These are phyloP conservation scores for Cladosporium sp. DNA, from an alignment of 2,329 filamentous ascomycete genomes.

Conservation along the genomic window DNA sequence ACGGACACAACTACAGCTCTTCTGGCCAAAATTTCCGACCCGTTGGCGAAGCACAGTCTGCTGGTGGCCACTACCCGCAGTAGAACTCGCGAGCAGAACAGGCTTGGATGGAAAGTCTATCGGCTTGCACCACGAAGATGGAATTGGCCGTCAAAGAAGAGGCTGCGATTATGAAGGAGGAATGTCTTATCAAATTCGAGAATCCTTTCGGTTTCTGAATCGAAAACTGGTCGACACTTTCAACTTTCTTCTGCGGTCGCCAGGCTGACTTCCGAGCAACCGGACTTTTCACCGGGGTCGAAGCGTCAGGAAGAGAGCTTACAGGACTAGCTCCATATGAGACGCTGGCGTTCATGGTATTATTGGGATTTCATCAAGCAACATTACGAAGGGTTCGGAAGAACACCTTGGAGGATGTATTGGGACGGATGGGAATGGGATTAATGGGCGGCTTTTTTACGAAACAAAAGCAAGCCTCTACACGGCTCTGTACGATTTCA, in stretches of 20 bases:
- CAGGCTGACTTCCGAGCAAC: neutral
- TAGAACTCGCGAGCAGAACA: neutral
- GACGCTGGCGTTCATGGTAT: neutral
- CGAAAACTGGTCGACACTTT: neutral
- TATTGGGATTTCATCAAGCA: neutral
- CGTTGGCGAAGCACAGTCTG: conserved; percentile 18
- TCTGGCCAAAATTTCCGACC: conserved; percentile 27
- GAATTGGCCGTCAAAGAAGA: neutral
- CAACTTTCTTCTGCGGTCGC: neutral
- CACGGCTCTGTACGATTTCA: conserved; percentile 7
- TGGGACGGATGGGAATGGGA: neutral
- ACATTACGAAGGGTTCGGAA: neutral
- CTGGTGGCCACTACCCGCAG: conserved; percentile 16
- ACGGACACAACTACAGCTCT: conserved; percentile 29
- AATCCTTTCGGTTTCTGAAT: neutral
- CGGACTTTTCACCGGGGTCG: neutral
- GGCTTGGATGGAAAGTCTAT: neutral
- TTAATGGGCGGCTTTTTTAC: conserved; percentile 2
- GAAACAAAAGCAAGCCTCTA: neutral
- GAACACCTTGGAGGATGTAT: neutral
- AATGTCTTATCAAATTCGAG: neutral
- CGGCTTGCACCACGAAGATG: neutral
- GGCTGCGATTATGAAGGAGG: neutral
- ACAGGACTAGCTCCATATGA: neutral
- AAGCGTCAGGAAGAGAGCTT: neutral